Conservation (phyloP, 2,329 filamentous ascomycete genomes). For the Diaporthe sp. region DNA sequence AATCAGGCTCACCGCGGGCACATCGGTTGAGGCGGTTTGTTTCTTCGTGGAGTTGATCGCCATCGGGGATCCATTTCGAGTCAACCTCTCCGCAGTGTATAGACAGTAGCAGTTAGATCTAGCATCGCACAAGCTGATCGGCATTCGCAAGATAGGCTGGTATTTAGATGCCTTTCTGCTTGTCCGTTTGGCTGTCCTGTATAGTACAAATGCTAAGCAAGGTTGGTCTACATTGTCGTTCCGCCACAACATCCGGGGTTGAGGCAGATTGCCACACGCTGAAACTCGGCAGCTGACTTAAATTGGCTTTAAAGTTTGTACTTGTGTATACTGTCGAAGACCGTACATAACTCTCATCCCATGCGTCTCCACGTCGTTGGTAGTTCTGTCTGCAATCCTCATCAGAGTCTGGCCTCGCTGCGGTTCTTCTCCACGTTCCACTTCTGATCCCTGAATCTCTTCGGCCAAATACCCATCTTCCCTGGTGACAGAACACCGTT, state of each 20-base stretch:
- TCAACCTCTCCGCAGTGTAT: background rate
- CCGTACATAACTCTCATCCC: accelerated
- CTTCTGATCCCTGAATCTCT: constrained; percentile 25
- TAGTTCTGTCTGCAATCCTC: accelerated
- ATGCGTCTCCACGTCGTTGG: too few species aligned
- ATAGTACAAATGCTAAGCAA: too few species aligned
- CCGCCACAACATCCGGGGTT: too few species aligned
- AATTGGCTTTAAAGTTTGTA: background rate
- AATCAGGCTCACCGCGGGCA: too few species aligned
- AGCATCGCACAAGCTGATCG: background rate
- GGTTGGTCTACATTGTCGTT: background rate
- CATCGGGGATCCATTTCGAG: too few species aligned
- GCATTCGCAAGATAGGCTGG: background rate
- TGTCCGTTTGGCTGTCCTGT: background rate
- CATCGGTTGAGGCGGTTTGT: background rate
- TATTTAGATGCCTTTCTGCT: accelerated
- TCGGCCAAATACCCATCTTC: constrained; percentile 54
- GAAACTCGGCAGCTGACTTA: background rate
- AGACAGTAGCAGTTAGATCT: accelerated
- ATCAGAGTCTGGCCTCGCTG: background rate
- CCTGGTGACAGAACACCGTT: constrained; percentile 54
- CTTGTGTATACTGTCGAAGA: background rate
- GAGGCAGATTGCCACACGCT: background rate
- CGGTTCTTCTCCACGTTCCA: background rate
- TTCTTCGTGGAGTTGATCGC: too few species aligned